Percentiles rank a stretch among this genome's conserved stretches.
Evolutionary conservation across 78 protist species (phyloP).

Genomic region (Polysphondylium violaceum): DNA sequence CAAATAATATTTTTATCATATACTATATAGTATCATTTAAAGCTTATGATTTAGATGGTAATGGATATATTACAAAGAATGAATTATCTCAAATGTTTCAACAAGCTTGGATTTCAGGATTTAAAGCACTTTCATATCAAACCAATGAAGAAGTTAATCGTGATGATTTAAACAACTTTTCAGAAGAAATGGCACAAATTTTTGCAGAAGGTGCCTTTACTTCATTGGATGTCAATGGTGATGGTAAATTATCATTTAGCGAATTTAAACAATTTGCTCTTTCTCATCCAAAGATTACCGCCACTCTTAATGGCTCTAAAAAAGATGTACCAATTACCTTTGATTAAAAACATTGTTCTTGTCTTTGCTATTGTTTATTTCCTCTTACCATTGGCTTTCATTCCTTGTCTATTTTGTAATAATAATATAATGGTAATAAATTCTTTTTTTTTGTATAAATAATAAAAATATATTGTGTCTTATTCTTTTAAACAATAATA

Average conservation of each 20-base stretch:
- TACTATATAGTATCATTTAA: slow-evolving; percentile 82
- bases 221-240: slow-evolving; percentile 82
- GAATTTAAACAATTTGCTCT: slow-evolving; percentile 84
- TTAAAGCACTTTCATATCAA: slow-evolving; percentile 81
- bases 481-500: no score
- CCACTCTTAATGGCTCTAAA: slow-evolving; percentile 83
- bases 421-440: no score
- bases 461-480: no score
- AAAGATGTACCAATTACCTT: slow-evolving; percentile 85
- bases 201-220: slow-evolving; percentile 85
- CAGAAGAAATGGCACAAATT: slow-evolving; percentile 85
- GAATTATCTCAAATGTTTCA: slow-evolving; percentile 87
- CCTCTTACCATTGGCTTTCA: no score
- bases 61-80: slow-evolving; percentile 87
- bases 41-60: slow-evolving; percentile 93
- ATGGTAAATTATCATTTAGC: slow-evolving; percentile 78
- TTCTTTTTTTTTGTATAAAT: no score
- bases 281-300: slow-evolving; percentile 85
- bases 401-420: no score
- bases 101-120: slow-evolving; percentile 85
- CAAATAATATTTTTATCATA: background rate
- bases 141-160: slow-evolving; percentile 77
- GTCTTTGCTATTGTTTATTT: no score
- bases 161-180: slow-evolving; percentile 80
- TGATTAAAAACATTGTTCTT: slow-evolving; percentile 19